Evolutionary conservation across 1,284 basidiomycete genomes (phyloP), one percentile per base, ranked within the genome.

Genomic region (Boletus mariae): DNA sequence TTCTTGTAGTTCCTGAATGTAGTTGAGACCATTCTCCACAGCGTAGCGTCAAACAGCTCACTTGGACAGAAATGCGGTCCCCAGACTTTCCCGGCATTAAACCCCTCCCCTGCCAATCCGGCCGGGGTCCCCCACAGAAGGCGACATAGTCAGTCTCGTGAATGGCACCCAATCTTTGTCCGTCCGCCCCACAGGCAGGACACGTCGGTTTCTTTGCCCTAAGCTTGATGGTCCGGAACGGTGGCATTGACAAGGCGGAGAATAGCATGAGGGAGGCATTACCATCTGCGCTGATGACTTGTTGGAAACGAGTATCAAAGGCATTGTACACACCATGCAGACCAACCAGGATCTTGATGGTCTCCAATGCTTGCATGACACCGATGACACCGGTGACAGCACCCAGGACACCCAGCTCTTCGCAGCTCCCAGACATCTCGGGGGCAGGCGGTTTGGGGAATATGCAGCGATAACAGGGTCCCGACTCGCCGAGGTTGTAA

Each of bases 381-480:
- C 97, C 97, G 26, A 99, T 90, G 20, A 94, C 76, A 0, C 97
- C 97, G 0, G 93, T 94, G 1, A 98, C 88, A 0, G 81, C 84
- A 0, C 96, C 96, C 41, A 98, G 74, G 2, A 99, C 90, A 2
- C 97, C 97, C 12, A 88, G 80, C 66, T 98, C 95, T 60, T 90
- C 92, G 63, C 97, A 99, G 12, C 85, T 85, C 5, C 87, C 88
- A 3, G 80, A 75, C 37, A 77, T 78, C 55, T 83, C 82, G 40
- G 76, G 78, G 3, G 82, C 79, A 13, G 86, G 83, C 4, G 88
- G 83, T 45, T 75, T 79, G 0, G 96, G 95, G 71, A 96, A 98
- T 28, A 99, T 73, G 66, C 97, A 99, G 4, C 97, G 80, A 71
- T 98, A 98, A 71, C 97, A 99, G 0, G 95, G 94, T 1, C 94